Base-by-base conservation (phyloP, 495 filamentous ascomycete species). In the Cryomyces minteri region DNA sequence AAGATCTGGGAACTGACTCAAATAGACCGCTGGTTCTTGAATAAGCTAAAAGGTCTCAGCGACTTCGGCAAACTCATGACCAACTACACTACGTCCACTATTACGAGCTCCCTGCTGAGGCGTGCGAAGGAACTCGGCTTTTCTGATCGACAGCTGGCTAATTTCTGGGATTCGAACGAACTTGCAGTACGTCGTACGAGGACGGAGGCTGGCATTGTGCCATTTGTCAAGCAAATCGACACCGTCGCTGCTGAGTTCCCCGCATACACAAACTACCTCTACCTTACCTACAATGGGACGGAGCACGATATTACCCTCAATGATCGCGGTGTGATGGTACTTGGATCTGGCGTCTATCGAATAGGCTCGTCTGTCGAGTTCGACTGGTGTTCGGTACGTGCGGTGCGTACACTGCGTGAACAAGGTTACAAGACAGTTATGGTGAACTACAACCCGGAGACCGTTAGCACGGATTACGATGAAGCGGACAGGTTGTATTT, bases 311-410 rank as follows among this genome's bases (percentile, higher is more conserved):
- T 96, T 44, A 58, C 55, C 8, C 95, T 96, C 51, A 67, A 84
- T 31, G 90, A 98, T 55, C 76, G 84, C 47, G 90, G 90, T 58
- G 76, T 81, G 39, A 98, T 96, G 88, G 90, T 98, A 5, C 68
- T 98, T 18, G 90, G 90, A 10, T 96, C 90, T 11, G 90, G 90
- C 60, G 90, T 98, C 18, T 98, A 98, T 67, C 76, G 90, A 51
- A 98, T 98, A 54, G 90, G 90, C 40, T 94, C 88, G 1, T 94
- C 88, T 0, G 90, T 98, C 43, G 90, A 98, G 58, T 98, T 98
- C 59, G 90, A 98, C 61, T 98, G 90, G 90, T 98, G 90, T 60
- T 93, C 90, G n/a, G 90, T 98, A 32, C 73, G 88, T 43, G 85
- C 88, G 5, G 88, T 98, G 47, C 80, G 90, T 46, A 98, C 90